Evolutionary conservation across 2,329 filamentous ascomycete species (phyloP).

Genomic region (Fusarium sp.): DNA sequence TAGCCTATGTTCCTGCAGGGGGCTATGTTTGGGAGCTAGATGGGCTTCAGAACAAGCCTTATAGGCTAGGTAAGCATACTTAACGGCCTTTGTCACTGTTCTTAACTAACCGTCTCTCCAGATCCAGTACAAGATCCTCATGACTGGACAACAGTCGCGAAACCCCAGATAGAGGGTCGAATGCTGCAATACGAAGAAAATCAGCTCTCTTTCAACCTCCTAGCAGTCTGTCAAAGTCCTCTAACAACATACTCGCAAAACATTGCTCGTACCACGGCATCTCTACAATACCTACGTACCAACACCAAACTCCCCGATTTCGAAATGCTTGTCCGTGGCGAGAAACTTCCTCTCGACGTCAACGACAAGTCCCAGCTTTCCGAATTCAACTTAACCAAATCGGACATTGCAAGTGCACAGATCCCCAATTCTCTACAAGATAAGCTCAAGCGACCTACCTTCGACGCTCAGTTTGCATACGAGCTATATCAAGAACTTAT

Average conservation of each 20-base stretch:
- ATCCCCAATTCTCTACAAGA: constrained; percentile 31
- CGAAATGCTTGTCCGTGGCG: constrained; percentile 36
- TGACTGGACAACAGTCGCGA: constrained; percentile 75
- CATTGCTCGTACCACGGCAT: constrained; percentile 57
- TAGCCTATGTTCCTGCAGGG: constrained; percentile 84
- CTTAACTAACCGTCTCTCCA: constrained; percentile 19
- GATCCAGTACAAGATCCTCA: constrained; percentile 24
- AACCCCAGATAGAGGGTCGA: constrained; percentile 71
- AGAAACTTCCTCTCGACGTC: constrained; percentile 39
- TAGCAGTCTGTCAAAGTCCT: constrained; percentile 78
- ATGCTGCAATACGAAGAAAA: constrained; percentile 75
- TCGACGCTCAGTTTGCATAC: constrained; percentile 46
- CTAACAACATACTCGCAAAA: constrained; percentile 60
- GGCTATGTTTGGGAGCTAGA: constrained; percentile 88
- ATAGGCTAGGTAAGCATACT: constrained; percentile 48
- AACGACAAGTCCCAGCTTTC: constrained; percentile 43
- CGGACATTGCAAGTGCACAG: constrained; percentile 40
- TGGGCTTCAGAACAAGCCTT: constrained; percentile 79
- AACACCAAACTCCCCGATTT: constrained; percentile 44
- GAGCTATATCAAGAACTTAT: constrained; percentile 54
- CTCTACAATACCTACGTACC: constrained; percentile 53
- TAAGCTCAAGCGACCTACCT: constrained; percentile 17
- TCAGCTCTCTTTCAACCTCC: constrained; percentile 78
- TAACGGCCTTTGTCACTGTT: not conserved
- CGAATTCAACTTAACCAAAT: constrained; percentile 47